Evolutionary conservation across 2,329 filamentous ascomycete genomes (phyloP).

Genomic region (Aureobasidium pullulans): DNA sequence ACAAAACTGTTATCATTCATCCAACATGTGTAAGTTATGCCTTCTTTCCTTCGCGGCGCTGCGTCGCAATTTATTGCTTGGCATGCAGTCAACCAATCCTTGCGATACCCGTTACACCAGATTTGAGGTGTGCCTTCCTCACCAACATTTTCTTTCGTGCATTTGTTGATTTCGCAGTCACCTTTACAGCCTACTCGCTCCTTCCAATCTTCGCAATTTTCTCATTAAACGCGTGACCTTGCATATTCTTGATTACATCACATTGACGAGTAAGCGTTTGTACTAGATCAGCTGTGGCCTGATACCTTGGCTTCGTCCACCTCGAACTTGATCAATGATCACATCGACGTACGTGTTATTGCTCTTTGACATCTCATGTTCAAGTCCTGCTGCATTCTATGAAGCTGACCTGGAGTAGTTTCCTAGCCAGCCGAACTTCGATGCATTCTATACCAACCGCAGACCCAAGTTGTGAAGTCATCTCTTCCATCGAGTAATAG

Average conservation of each 20-base stretch:
- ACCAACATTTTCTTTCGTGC: not conserved
- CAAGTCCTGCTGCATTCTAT: too few relatives aligned
- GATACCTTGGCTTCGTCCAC: not conserved
- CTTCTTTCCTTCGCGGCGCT: not conserved
- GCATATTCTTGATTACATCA: not conserved
- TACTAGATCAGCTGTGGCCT: not conserved
- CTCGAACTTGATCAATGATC: not conserved
- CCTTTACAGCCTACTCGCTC: not conserved
- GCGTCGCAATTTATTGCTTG: not conserved
- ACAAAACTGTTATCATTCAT: not conserved
- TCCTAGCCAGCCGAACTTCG: too few relatives aligned
- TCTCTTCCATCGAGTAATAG: not conserved
- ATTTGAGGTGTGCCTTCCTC: not conserved
- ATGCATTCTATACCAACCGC: not conserved
- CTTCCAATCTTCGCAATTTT: not conserved
- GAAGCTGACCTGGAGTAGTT: too few relatives aligned
- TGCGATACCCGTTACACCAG: not conserved
- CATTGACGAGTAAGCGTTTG: not conserved
- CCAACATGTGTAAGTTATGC: not conserved
- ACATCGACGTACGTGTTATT: not conserved
- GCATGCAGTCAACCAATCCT: not conserved
- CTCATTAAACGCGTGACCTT: not conserved
- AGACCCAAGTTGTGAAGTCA: not conserved
- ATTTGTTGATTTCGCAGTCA: not conserved
- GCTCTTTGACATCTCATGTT: not conserved